Conservation (phyloP, 148 eudicot genomes). For the Cornus controversa region DNA sequence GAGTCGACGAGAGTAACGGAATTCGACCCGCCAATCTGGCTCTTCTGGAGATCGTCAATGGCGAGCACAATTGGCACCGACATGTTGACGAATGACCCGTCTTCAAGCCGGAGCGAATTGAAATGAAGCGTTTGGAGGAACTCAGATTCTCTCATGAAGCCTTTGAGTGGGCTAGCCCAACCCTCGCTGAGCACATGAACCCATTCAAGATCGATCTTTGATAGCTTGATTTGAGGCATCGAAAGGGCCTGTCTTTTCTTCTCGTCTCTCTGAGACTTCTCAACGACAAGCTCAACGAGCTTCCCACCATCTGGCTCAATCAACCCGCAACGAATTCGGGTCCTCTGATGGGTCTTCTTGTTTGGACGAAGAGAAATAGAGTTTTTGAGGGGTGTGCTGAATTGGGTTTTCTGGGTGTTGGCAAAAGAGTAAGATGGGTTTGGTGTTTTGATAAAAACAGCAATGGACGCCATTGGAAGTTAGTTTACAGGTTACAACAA, state of each 20-base stretch:
- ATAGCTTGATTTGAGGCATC: constrained; percentile 49
- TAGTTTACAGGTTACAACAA: too few relatives aligned
- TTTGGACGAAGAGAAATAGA: constrained; percentile 1
- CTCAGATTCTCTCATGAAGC: constrained; percentile 92
- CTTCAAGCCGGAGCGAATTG: constrained; percentile 68
- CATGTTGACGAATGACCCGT: constrained; percentile 78
- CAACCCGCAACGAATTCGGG: constrained; percentile 38
- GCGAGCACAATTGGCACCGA: constrained; percentile 94
- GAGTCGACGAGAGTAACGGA: constrained; percentile 64
- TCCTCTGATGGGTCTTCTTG: constrained; percentile 8
- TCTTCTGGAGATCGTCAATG: constrained; percentile 56
- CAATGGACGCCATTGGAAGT: constrained; percentile 54
- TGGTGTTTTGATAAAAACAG: constrained; percentile 36
- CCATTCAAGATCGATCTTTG: constrained; percentile 72
- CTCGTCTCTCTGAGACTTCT: constrained; percentile 25
- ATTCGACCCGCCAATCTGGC: constrained; percentile 40
- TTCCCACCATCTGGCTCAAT: constrained; percentile 87
- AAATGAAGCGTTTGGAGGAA: constrained; percentile 99
- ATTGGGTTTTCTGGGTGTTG: constrained; percentile 23
- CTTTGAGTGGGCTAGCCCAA: constrained; percentile 88
- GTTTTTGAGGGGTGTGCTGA: constrained; percentile 9
- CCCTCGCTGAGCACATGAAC: constrained; percentile 94
- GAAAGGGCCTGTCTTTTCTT: constrained; percentile 31
- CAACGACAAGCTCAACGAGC: constrained; percentile 53
- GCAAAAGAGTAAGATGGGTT: constrained; percentile 20